Conservation (phyloP, 768 basidiomycete genomes). For the Leccinum fibrillosum region DNA sequence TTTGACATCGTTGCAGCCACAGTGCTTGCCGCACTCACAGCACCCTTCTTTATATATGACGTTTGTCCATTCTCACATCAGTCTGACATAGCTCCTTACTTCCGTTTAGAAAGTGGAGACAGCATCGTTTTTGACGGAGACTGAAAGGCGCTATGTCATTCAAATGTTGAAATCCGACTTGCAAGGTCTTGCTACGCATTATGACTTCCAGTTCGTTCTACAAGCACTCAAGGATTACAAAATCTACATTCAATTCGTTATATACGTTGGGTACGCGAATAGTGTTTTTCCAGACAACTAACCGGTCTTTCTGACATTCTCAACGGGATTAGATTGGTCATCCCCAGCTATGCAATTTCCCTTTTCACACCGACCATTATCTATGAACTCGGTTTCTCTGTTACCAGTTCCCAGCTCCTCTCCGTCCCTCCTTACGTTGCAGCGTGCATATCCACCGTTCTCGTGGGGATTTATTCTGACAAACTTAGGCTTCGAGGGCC, state of each 20-base stretch:
- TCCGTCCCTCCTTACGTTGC: constrained; percentile 46
- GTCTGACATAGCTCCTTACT: background rate
- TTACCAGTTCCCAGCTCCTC: constrained; percentile 45
- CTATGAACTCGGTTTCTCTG: constrained; percentile 45
- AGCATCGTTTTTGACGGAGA: constrained; percentile 27
- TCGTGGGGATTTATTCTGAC: constrained; percentile 40
- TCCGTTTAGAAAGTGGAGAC: constrained; percentile 8
- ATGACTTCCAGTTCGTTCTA: constrained; percentile 41
- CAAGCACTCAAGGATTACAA: constrained; percentile 48
- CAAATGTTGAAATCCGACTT: constrained; percentile 41
- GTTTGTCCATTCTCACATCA: constrained; percentile 27
- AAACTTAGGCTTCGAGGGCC: constrained; percentile 42
- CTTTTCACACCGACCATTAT: constrained; percentile 50
- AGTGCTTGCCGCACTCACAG: constrained; percentile 10
- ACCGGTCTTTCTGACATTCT: background rate
- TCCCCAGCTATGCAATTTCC: constrained; percentile 44
- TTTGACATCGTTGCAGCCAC: constrained; percentile 7
- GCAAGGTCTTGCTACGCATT: constrained; percentile 43
- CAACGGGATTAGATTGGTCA: constrained; percentile 31
- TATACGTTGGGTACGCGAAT: constrained; percentile 38
- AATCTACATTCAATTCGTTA: constrained; percentile 27
- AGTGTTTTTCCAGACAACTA: no score
- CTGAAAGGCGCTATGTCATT: constrained; percentile 39
- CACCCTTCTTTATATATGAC: constrained; percentile 51
- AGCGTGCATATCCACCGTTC: constrained; percentile 39